Evolutionary conservation across 2,329 filamentous ascomycete genomes (phyloP), one percentile per base, ranked within the genome.

Genomic region (Trichocomaceae sp.): DNA sequence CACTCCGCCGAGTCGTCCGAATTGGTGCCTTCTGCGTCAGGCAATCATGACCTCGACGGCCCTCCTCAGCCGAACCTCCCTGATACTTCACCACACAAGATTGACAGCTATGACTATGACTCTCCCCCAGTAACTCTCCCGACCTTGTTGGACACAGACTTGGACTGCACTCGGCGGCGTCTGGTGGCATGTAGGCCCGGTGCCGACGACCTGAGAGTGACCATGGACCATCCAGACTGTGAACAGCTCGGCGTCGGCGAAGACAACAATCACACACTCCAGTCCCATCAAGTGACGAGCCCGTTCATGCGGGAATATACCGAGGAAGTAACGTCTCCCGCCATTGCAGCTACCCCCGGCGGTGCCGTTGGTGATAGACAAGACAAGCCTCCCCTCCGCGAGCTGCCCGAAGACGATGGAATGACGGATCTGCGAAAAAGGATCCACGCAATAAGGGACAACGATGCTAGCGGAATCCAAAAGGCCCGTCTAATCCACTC

Each of bases 351-450:
- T 39, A 17, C 20, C 17, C 35, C 41, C 15, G 20, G 22, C 23
- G 51, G 47, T 20, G 44, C 42, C 22, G 22, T 41, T 10, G 22
- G 33, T 26, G 54, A 52, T 47, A 45, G 45, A 42, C 48, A 52
- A 33, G 49, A 45, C 8, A 31, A 17, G 13, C 20, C 12, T 35
- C 29, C 51, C 47, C 37, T 57, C 9, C 41, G 51, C 12, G 60
- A 65, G 15, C 67, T 90, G 41, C 87, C 88, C 1, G 88, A 86
- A 65, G 86, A 92, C 64, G 88, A 93, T 75, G 88, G 88, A 45
- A 91, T 89, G 85, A 77, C 80, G 17, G 70, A 74, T 53, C 69
- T 92, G 62, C 79, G 88, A 62, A 78, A 75, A 59, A 82, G 82
- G 58, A 90, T 93, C 60, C 78, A 86, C 57, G 76, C 75, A 20